Conservation (phyloP, 2,329 filamentous ascomycete species). For the Ambrosiella beaveri region DNA sequence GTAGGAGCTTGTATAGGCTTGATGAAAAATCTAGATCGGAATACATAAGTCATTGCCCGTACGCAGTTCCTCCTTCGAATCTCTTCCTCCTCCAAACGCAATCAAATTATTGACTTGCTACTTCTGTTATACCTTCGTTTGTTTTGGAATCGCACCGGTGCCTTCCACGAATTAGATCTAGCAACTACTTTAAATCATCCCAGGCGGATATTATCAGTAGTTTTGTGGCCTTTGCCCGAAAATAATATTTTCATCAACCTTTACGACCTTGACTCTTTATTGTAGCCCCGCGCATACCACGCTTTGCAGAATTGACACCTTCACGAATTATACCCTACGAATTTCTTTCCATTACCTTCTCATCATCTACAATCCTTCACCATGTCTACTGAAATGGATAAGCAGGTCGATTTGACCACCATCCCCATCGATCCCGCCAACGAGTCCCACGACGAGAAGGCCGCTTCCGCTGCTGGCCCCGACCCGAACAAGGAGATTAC, state of each 20-base stretch:
- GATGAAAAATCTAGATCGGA: neutral
- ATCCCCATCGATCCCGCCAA: conserved; percentile 50
- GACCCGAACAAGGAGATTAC: conserved; percentile 54
- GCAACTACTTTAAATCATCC: conserved; percentile 10
- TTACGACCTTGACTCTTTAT: conserved; percentile 4
- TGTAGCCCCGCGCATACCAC: conserved; percentile 2
- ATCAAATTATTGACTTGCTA: conserved; percentile 1
- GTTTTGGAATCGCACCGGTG: conserved; percentile 14
- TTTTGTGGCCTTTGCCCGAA: conserved; percentile 6
- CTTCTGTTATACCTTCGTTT: conserved; percentile 10
- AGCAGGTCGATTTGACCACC: conserved; percentile 50
- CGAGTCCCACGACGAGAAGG: conserved; percentile 27
- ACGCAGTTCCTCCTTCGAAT: neutral
- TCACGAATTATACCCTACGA: conserved; percentile 7
- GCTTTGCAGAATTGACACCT: conserved; percentile 8
- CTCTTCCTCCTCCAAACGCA: conserved; percentile 2
- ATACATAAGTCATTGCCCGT: neutral
- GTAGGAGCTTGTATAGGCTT: neutral
- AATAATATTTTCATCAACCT: conserved; percentile 11
- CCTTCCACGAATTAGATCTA: conserved; percentile 9
- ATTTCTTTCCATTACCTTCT: conserved; percentile 4
- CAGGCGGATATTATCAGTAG: conserved; percentile 10
- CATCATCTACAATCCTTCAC: conserved; percentile 4
- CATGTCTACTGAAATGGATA: conserved; percentile 26
- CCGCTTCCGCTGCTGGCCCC: conserved; percentile 20